Evolutionary conservation across 169 alveolate species (phyloP).

Genomic region (Cyclospora cayetanensis): DNA sequence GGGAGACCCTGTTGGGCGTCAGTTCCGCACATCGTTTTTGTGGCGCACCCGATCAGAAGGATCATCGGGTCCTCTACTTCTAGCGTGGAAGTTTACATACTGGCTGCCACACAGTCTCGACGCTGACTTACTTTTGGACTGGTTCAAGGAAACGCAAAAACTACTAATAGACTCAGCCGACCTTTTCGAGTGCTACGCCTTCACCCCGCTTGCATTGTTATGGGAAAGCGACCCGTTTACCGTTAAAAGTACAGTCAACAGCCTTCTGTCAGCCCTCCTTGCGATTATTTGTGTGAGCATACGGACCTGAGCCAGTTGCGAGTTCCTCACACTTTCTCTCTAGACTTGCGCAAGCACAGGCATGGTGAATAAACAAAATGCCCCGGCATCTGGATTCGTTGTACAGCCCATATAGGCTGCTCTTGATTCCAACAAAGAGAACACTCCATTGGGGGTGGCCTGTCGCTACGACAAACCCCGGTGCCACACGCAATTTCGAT

Average conservation of each 20-base stretch:
- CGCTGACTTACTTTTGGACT: slow-evolving; percentile 37
- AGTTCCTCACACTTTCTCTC: no score
- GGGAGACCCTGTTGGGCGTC: slow-evolving; percentile 45
- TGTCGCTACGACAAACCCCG: no score
- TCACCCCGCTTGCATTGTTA: slow-evolving; percentile 64
- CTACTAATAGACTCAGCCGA: not conserved
- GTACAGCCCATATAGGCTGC: no score
- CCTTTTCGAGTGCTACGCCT: slow-evolving; percentile 41
- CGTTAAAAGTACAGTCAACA: slow-evolving; percentile 73
- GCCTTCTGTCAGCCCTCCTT: slow-evolving; percentile 75
- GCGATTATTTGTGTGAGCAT: slow-evolving; percentile 76
- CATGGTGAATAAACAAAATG: no score
- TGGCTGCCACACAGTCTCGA: slow-evolving; percentile 59
- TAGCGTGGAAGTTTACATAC: slow-evolving; percentile 43
- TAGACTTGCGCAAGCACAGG: no score
- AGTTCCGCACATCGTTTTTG: slow-evolving; percentile 9
- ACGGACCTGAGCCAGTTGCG: no score
- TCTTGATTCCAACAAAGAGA: no score
- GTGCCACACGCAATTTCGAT: no score
- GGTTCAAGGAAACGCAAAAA: slow-evolving; percentile 46
- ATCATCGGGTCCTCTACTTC: not conserved
- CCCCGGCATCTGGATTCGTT: no score
- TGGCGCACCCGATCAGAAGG: not conserved
- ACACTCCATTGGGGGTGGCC: no score
- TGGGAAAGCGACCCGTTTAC: slow-evolving; percentile 79